Evolutionary conservation across 2,329 filamentous ascomycete genomes (phyloP).

Genomic region (Shiraia sp.): DNA sequence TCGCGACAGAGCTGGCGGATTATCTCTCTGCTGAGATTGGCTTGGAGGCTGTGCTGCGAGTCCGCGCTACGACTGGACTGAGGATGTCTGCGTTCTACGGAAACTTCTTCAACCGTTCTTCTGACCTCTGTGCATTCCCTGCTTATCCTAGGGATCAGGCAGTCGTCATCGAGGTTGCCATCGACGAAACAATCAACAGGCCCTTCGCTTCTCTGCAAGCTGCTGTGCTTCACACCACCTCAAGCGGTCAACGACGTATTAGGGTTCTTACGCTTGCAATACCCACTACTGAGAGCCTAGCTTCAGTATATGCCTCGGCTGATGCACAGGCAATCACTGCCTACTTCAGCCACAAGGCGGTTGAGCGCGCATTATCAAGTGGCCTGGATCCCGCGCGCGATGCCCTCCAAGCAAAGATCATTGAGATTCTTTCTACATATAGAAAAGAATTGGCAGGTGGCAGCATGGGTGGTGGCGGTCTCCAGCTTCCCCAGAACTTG

Average conservation of each 20-base stretch:
- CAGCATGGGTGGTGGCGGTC: constrained; percentile 87
- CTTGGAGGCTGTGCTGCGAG: constrained; percentile 90
- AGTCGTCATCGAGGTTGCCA: constrained; percentile 97
- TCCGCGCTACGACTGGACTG: constrained; percentile 90
- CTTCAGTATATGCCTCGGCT: constrained; percentile 90
- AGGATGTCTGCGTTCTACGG: constrained; percentile 98
- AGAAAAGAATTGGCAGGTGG: constrained; percentile 95
- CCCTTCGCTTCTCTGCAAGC: constrained; percentile 82
- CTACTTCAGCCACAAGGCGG: constrained; percentile 97
- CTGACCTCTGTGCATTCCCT: constrained; percentile 95
- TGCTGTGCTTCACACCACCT: constrained; percentile 94
- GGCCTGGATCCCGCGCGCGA: constrained; percentile 91
- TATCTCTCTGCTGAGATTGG: constrained; percentile 97
- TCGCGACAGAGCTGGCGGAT: constrained; percentile 94
- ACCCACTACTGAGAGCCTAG: constrained; percentile 87
- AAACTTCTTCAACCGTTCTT: constrained; percentile 99
- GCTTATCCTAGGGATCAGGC: constrained; percentile 96
- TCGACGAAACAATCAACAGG: constrained; percentile 91
- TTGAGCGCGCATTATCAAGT: constrained; percentile 82
- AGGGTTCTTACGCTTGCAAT: constrained; percentile 91
- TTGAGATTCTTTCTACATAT: constrained; percentile 92
- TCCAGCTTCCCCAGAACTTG: constrained; percentile 93
- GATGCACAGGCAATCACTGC: constrained; percentile 92
- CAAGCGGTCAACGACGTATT: constrained; percentile 94
- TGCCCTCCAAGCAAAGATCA: constrained; percentile 85